Evolutionary conservation across 805 yeast species (phyloP), one percentile per base, ranked within the genome.

Genomic region (Sugiyamaella qingdaonensis): DNA sequence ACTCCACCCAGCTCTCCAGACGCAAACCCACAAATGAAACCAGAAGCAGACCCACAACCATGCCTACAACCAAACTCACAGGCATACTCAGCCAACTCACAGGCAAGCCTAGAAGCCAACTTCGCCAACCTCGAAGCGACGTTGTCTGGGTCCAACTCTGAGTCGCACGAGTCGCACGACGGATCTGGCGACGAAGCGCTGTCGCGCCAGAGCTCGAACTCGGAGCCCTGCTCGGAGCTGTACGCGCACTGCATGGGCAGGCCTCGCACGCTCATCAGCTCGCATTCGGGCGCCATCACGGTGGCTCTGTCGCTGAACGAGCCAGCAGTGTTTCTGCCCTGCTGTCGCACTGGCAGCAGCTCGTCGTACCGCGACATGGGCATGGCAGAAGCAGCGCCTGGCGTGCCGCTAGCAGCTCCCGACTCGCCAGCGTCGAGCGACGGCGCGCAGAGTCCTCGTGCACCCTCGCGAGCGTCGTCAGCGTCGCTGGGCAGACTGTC

Each of bases 231-330:
- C 43, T 39, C 33, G 13, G 42, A 47, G 13, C 21, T 51, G 45
- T 51, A 51, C 50, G 42, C 61, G 46, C 60, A 54, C 60, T 65
- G 69, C 49, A 31, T 61, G 33, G 71, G 71, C 21, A 57, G 48
- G 42, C 72, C 72, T 2, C 60, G 59, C 37, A 60, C 61, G 19
- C 57, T 66, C 41, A 58, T 54, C 41, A 53, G 62, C 37, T 65
- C 70, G 29, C 70, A 64, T 49, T 61, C 67, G 3, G 69, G 70
- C n/a, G 50, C 53, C 13, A 58, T 68, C 16, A 68, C 67, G 41
- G 55, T 68, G 11, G 67, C 60, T 19, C 58, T 68, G 11, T 52
- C 65, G n/a, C 50, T 66, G 24, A 69, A 68, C 48, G 71, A 68
- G 54, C 61, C 62, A 21, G 63, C 63, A 2, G 51, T 68, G 4